A percentile compares a stretch with the other conserved stretches of the same genome.
These are phyloP conservation scores for Venturiaceae sp. DNA, from an alignment of 2,329 filamentous ascomycete species.

Conservation along the genomic window DNA sequence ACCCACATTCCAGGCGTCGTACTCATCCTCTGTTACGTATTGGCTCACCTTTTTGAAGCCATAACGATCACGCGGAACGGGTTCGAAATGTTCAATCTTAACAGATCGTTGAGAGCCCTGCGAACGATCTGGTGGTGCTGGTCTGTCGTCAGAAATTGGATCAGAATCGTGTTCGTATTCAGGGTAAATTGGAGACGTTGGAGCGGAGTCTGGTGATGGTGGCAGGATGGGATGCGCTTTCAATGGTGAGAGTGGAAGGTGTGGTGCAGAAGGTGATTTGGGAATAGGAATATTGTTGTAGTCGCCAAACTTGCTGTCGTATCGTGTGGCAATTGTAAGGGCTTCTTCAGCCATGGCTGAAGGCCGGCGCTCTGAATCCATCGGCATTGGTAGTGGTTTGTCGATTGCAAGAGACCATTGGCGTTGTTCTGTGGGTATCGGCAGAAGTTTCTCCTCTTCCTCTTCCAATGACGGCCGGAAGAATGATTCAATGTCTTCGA, in stretches of 20 bases:
- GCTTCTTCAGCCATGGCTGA: neutral
- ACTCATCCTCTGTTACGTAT: conserved; percentile 65
- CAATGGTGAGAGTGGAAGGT: neutral
- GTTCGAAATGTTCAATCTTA: conserved; percentile 5
- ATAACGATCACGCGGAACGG: conserved; percentile 62
- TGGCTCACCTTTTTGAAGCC: conserved; percentile 86
- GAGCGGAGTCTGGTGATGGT: neutral
- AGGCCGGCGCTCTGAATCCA: neutral
- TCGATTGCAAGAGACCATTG: neutral
- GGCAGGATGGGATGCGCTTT: neutral
- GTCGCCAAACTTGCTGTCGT: neutral
- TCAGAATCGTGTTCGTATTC: neutral
- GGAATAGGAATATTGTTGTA: neutral
- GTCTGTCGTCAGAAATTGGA: neutral
- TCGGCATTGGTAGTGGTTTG: neutral
- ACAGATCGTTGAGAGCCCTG: neutral
- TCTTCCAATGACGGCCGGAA: neutral
- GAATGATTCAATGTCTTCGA: conserved; percentile 3
- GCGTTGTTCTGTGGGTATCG: neutral
- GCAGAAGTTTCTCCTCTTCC: neutral
- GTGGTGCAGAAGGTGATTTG: neutral
- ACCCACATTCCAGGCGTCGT: conserved; percentile 68
- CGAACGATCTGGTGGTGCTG: neutral
- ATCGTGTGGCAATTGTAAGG: neutral
- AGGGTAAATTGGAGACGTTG: conserved; percentile 3